phyloP scores from a whole-genome alignment of 768 basidiomycete species.

The Leccinum arenicola region DNA sequence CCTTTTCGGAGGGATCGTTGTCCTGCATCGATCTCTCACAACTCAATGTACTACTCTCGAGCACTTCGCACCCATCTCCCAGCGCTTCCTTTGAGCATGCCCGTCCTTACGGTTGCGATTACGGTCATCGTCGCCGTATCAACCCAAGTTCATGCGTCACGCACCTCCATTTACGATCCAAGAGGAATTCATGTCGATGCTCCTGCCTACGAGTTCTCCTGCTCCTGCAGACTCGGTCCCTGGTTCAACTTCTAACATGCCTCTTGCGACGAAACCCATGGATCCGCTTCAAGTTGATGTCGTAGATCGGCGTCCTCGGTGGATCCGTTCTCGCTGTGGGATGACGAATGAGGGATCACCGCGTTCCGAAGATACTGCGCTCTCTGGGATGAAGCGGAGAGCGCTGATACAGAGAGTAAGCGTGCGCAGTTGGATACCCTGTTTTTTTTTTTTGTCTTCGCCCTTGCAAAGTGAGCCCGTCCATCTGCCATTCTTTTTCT shows the following conservation, averaged over 20 bases:
- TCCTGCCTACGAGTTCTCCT: constrained; percentile 28
- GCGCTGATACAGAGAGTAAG: constrained; percentile 64
- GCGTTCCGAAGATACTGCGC: constrained; percentile 67
- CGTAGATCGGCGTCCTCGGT: constrained; percentile 49
- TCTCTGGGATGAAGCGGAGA: constrained; percentile 64
- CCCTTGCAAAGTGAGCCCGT: constrained; percentile 60
- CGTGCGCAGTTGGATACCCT: constrained; percentile 67
- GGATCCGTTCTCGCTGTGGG: constrained; percentile 51
- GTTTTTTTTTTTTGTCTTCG: constrained; percentile 55
- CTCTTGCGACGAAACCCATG: constrained; percentile 13
- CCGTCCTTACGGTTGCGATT: constrained; percentile 49
- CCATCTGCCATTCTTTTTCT: not conserved
- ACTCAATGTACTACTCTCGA: constrained; percentile 54
- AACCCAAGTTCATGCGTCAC: constrained; percentile 59
- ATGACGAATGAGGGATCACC: constrained; percentile 65
- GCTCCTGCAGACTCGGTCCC: constrained; percentile 6
- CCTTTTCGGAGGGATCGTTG: constrained; percentile 66
- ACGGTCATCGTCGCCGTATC: constrained; percentile 69
- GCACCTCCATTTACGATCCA: constrained; percentile 77
- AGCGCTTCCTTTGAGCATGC: constrained; percentile 39
- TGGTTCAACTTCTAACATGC: constrained; percentile 33
- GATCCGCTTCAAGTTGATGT: constrained; percentile 46
- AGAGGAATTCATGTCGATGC: constrained; percentile 52
- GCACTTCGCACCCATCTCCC: constrained; percentile 49
- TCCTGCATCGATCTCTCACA: constrained; percentile 74